Conservation (phyloP, 108 stramenopile species). For the Skeletonema menzelii region DNA sequence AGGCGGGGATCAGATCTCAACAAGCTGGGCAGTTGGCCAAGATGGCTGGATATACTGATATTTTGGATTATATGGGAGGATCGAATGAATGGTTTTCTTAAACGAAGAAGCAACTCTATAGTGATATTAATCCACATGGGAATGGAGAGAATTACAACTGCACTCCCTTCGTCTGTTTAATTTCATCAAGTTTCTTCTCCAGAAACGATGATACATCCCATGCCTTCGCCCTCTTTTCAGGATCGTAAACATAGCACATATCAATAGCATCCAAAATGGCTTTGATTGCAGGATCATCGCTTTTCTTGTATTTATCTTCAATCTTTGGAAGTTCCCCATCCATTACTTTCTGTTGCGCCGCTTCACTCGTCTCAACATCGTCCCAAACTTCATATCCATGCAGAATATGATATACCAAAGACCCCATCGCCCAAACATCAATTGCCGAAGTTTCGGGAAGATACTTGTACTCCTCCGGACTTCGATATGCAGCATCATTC, state of each 20-base stretch:
- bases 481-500: constrained; percentile 42
- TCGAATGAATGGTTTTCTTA: constrained; percentile 75
- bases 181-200: neutral
- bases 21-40: constrained; percentile 66
- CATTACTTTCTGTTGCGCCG: constrained; percentile 17
- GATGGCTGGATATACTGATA: constrained; percentile 64
- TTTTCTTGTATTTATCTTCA: constrained; percentile 9
- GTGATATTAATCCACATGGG: too few species aligned
- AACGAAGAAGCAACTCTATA: neutral
- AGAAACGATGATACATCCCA: constrained; percentile 7
- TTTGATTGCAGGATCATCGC: constrained; percentile 28
- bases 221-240: constrained; percentile 19
- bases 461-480: constrained; percentile 47
- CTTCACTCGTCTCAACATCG: neutral
- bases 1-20: constrained; percentile 64
- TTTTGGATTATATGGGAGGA: constrained; percentile 75
- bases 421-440: constrained; percentile 49
- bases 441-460: constrained; percentile 36
- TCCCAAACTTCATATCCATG: constrained; percentile 32
- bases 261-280: constrained; percentile 26
- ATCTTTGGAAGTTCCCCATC: constrained; percentile 37
- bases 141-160: too few species aligned
- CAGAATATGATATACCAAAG: constrained; percentile 33
- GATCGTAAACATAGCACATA: constrained; percentile 41
- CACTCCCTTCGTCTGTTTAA: neutral